Conservation (phyloP, 2,329 filamentous ascomycete species). For the Diplodia corticola region DNA sequence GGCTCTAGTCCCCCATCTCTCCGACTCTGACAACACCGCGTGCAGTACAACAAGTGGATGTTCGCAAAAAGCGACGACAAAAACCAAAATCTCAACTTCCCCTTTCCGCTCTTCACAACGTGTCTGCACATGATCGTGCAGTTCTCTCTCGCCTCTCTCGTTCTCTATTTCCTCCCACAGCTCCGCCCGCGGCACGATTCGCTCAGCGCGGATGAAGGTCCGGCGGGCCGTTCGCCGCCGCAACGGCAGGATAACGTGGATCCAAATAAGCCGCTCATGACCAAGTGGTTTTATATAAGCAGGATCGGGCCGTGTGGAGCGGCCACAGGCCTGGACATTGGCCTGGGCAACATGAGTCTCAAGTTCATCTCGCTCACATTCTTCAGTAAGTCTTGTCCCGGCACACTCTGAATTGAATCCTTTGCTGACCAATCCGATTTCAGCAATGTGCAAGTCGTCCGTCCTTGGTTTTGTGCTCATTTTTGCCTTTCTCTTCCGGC, state of each 20-base stretch:
- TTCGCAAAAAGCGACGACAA: slow-evolving; percentile 62
- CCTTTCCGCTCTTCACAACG: slow-evolving; percentile 93
- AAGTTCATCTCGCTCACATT: slow-evolving; percentile 97
- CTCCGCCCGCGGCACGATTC: slow-evolving; percentile 66
- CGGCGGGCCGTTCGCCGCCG: slow-evolving; percentile 26
- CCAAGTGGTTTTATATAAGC: slow-evolving; percentile 86
- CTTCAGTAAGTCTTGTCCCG: slow-evolving; percentile 59
- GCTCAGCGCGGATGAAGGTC: slow-evolving; percentile 33
- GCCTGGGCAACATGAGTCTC: slow-evolving; percentile 90
- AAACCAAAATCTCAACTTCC: slow-evolving; percentile 72
- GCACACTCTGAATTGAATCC: slow-evolving; percentile 27
- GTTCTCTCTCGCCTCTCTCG: slow-evolving; percentile 73
- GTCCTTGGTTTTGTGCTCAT: slow-evolving; percentile 91
- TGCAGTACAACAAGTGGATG: slow-evolving; percentile 99
- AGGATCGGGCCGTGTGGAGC: slow-evolving; percentile 88
- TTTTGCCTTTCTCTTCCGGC: slow-evolving; percentile 90
- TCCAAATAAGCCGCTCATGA: slow-evolving; percentile 67
- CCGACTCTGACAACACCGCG: slow-evolving; percentile 10
- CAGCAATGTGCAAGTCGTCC: slow-evolving; percentile 95
- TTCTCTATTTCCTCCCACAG: slow-evolving; percentile 80
- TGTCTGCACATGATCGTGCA: slow-evolving; percentile 95
- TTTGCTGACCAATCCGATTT: slow-evolving; percentile 2
- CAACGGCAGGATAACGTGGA: slow-evolving; percentile 35
- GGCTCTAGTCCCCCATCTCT: no score
- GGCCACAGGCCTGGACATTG: slow-evolving; percentile 93